Evolutionary conservation across 2,329 filamentous ascomycete genomes (phyloP), one percentile per base, ranked within the genome.

Genomic region (Colletotrichum sansevieriae): DNA sequence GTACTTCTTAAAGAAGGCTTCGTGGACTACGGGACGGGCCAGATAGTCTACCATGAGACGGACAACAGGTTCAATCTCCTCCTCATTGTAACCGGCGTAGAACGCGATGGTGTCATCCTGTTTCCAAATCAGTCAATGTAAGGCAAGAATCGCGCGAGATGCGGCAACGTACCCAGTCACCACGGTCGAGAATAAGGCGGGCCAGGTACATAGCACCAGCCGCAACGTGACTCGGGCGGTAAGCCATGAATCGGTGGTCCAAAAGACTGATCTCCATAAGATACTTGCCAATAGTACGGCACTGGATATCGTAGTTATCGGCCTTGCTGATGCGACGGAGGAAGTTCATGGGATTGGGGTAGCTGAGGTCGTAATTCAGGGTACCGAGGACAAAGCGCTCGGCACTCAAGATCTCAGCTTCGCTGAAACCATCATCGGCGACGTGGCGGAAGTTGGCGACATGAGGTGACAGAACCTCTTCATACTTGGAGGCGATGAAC

Each of bases 321-420:
- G 96, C 97, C 86, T 99, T 99, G 71, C 95, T 98, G 81, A 99
- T 97, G 74, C 97, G 93, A 72, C 96, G 93, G 70, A 99, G 89
- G 84, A 99, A 99, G 87, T 99, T 99, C 96, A 99, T 99, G 22
- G 96, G 96, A 82, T 99, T 99, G 65, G 96, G 96, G 78, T 98
- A 99, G 84, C 95, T 98, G 72, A 99, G 90, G 78, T 99, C 95
- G 80, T 98, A 99, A 83, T 98, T 92, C 70, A 99, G 88, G 6
- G 94, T 94, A 73, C 90, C 89, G 60, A 99, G 90, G 73, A 99
- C 91, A 79, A 97, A 97, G 73, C 96, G 92, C 82, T 99, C 96
- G n/a, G 96, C 96, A 77, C 93, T 95, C 44, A 99, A 87, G 73
- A 99, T 98, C 83, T 99, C 96, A 52, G 93, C 90, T 79, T 98